phyloP scores from a whole-genome alignment of 2,329 filamentous ascomycete genomes.

The Colletotrichum sp. region DNA sequence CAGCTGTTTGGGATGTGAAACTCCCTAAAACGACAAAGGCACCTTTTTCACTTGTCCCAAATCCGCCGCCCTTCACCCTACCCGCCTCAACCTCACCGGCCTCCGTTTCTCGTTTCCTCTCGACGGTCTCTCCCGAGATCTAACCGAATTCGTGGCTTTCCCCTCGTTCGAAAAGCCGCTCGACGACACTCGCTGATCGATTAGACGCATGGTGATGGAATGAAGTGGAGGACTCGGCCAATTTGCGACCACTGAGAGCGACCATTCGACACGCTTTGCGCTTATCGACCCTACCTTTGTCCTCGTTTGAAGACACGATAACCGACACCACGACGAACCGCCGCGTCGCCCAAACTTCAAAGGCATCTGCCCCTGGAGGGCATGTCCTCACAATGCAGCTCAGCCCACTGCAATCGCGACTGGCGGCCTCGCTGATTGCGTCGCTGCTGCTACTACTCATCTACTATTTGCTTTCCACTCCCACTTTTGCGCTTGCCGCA shows the following conservation, averaged over 20 bases:
- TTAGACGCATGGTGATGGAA: constrained; percentile 1
- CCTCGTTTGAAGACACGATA: not conserved
- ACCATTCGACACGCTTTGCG: not conserved
- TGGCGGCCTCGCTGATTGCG: constrained; percentile 69
- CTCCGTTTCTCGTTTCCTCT: not conserved
- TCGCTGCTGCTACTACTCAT: constrained; percentile 64
- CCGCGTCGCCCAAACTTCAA: not conserved
- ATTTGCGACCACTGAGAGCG: not conserved
- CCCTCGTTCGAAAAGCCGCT: not conserved
- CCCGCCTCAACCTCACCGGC: not conserved
- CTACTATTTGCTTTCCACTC: constrained; percentile 64
- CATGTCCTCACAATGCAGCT: constrained; percentile 59
- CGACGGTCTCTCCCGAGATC: not conserved
- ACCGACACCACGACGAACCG: not conserved
- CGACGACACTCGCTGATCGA: not conserved
- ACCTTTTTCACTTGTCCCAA: not conserved
- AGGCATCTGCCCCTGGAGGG: constrained; percentile 42
- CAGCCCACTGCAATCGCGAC: constrained; percentile 74
- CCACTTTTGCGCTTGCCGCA: constrained; percentile 66
- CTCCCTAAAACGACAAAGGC: constrained; percentile 17
- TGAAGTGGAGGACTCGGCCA: constrained; percentile 4
- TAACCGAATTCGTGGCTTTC: not conserved
- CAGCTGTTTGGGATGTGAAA: constrained; percentile 23
- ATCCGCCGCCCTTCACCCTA: not conserved
- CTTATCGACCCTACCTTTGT: not conserved